Percentiles rank a stretch among this genome's conserved stretches.
phyloP scores from a whole-genome alignment of 2,329 filamentous ascomycete species.

The Neophaeococcomyces aloes region DNA sequence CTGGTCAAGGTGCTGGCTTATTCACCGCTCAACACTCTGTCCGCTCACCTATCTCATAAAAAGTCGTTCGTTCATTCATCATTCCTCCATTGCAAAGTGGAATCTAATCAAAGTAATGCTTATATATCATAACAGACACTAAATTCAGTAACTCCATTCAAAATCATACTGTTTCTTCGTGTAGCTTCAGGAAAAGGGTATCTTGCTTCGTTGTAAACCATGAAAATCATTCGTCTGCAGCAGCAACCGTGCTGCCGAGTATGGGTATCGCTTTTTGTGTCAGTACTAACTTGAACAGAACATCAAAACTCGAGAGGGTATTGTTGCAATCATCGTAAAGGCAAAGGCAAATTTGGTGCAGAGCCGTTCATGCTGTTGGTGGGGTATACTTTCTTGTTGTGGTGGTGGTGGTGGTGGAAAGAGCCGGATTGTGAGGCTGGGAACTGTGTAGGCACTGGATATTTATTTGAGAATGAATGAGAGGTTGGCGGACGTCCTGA shows the following conservation, averaged over 20 bases:
- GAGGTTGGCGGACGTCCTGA: constrained; percentile 88
- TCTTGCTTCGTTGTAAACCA: constrained; percentile 16
- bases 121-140: neutral
- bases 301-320: constrained; percentile 15
- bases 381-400: constrained; percentile 12
- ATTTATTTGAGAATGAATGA: constrained; percentile 86
- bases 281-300: constrained; percentile 14
- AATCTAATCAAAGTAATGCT: constrained; percentile 4
- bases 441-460: constrained; percentile 78
- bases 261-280: constrained; percentile 19
- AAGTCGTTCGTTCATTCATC: no score
- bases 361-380: constrained; percentile 13
- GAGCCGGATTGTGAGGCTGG: constrained; percentile 32
- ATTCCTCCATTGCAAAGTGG: constrained; percentile 2
- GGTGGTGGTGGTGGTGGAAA: neutral
- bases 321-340: constrained; percentile 14
- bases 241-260: constrained; percentile 20
- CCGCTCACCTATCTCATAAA: no score
- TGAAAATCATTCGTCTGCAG: constrained; percentile 14
- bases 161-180: constrained; percentile 11
- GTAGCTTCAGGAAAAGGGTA: constrained; percentile 19
- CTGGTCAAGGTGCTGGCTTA: no score
- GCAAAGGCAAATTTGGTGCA: constrained; percentile 19
- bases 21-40: no score
- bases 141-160: neutral